These are phyloP conservation scores for Tuber microsphaerosporum DNA, from an alignment of 495 filamentous ascomycete genomes.

Conservation along the genomic window DNA sequence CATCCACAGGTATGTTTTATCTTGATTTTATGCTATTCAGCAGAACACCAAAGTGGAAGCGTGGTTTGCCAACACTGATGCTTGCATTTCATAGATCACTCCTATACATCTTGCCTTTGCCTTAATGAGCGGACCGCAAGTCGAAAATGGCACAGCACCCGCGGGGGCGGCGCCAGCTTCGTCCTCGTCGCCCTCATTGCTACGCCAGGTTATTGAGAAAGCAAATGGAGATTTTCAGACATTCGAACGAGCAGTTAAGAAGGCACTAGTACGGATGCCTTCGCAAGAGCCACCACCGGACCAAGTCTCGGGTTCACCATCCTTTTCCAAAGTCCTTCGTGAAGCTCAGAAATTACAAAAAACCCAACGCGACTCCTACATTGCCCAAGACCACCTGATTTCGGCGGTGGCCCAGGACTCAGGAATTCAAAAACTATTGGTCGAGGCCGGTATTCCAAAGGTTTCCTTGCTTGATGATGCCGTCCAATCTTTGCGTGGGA, in stretches of 20 bases:
- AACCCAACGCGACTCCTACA: conserved; percentile 89
- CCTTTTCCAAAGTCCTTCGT: conserved; percentile 71
- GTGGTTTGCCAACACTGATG: background rate
- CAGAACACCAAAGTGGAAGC: background rate
- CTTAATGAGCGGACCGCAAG: conserved; percentile 67
- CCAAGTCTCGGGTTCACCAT: conserved; percentile 66
- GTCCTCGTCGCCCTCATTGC: conserved; percentile 66
- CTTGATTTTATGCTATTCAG: background rate
- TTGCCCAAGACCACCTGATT: conserved; percentile 91
- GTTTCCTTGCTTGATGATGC: conserved; percentile 80
- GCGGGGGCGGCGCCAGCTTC: conserved; percentile 52
- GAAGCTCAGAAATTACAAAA: conserved; percentile 84
- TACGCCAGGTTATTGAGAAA: conserved; percentile 87
- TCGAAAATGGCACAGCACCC: conserved; percentile 64
- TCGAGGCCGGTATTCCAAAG: conserved; percentile 86
- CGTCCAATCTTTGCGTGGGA: conserved; percentile 81
- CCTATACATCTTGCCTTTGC: conserved; percentile 84
- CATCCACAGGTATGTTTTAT: conserved; percentile 65
- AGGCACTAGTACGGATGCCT: conserved; percentile 77
- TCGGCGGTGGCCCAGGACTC: conserved; percentile 71
- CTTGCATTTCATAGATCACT: conserved; percentile 38
- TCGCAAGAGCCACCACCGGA: conserved; percentile 94
- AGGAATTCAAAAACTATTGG: conserved; percentile 62
- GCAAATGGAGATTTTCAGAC: conserved; percentile 86
- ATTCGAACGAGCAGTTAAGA: conserved; percentile 83